These are phyloP conservation scores for Talaromyces ruber DNA, from an alignment of 495 filamentous ascomycete species.

Conservation along the genomic window DNA sequence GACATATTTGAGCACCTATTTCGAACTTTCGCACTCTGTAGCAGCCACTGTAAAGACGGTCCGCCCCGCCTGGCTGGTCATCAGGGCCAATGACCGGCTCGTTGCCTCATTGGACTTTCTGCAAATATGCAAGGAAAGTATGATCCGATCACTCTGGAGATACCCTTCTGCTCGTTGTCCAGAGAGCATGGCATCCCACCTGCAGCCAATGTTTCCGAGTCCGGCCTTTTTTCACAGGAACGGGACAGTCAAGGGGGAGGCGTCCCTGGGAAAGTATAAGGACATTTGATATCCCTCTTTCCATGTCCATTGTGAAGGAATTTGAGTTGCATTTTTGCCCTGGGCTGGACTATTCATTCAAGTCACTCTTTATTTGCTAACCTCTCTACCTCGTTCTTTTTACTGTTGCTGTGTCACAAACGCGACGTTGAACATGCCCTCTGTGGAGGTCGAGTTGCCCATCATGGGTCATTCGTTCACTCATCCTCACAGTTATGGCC, in stretches of 20 bases:
- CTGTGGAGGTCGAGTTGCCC: slow-evolving; percentile 5
- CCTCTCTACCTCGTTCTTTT: background rate
- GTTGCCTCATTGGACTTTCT: slow-evolving; percentile 10
- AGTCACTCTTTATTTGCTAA: background rate
- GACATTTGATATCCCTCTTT: slow-evolving; percentile 2
- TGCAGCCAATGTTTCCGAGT: slow-evolving; percentile 4
- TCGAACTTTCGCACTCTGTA: background rate
- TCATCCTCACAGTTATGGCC: background rate
- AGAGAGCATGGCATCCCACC: slow-evolving; percentile 8
- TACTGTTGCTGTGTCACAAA: background rate
- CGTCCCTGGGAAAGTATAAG: slow-evolving; percentile 5
- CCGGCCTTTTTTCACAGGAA: background rate
- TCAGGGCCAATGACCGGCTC: slow-evolving; percentile 13
- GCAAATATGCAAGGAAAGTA: slow-evolving; percentile 25
- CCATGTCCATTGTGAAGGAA: background rate
- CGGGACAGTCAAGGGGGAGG: slow-evolving; percentile 3
- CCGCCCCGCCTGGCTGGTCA: background rate
- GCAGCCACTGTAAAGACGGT: background rate
- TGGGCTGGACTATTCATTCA: background rate
- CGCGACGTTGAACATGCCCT: background rate
- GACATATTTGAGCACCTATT: background rate
- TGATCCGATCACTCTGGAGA: slow-evolving; percentile 1
- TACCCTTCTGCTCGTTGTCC: slow-evolving; percentile 5
- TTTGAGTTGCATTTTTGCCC: background rate
- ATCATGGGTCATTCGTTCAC: slow-evolving; percentile 7